Evolutionary conservation across 345 rosid genomes (phyloP).

Genomic region (sweet orange (Citrus sinensis)): DNA sequence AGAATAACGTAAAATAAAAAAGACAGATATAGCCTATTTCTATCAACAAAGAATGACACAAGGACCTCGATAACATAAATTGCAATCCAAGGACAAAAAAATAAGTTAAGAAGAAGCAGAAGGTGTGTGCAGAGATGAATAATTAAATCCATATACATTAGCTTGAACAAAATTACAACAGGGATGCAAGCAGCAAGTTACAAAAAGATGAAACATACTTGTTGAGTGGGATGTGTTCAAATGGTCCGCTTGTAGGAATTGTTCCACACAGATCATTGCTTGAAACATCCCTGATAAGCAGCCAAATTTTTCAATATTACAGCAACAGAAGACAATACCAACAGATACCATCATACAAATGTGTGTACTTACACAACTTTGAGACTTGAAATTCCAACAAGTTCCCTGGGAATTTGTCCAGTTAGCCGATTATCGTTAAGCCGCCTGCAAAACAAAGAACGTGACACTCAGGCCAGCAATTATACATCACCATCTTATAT

Average conservation of each 20-base stretch:
- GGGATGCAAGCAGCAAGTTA: neutral
- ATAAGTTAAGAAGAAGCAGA: neutral
- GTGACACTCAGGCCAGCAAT: neutral
- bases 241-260: conserved; percentile 88
- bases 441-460: conserved; percentile 38
- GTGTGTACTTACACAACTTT: conserved; percentile 62
- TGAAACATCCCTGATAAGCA: conserved; percentile 69
- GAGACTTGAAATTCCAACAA: conserved; percentile 53
- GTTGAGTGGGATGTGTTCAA: conserved; percentile 74
- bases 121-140: neutral
- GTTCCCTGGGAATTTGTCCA: conserved; percentile 67
- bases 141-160: neutral
- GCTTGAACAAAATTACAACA: neutral
- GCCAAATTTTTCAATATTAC: conserved; percentile 1
- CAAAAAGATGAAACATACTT: conserved; percentile 50
- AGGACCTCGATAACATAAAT: neutral
- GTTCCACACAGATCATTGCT: conserved; percentile 93
- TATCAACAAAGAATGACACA: neutral
- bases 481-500: neutral
- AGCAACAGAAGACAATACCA: neutral
- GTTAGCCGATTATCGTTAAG: conserved; percentile 58
- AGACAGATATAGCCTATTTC: neutral
- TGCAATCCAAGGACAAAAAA: neutral
- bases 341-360: neutral
- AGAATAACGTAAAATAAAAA: neutral